Evolutionary conservation across 78 protist species (phyloP).

Genomic region (Fonticula alba): DNA sequence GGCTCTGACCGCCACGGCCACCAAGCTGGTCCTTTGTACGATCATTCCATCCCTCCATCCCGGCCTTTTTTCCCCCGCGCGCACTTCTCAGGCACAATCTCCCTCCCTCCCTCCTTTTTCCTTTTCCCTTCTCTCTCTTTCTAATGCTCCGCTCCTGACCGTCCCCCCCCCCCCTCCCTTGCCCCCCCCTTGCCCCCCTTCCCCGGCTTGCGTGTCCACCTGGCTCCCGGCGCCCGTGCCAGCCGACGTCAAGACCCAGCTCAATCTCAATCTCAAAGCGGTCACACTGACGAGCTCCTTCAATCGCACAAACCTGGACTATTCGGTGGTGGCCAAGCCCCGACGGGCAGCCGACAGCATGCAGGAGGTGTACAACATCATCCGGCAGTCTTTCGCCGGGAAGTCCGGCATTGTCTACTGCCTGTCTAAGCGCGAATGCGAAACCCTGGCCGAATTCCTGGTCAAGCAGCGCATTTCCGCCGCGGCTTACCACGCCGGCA

Average conservation of each 20-base stretch:
- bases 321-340: slow-evolving; percentile 25
- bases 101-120: too few species aligned
- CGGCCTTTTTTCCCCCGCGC: too few species aligned
- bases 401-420: slow-evolving; percentile 86
- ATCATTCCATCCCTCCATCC: background rate
- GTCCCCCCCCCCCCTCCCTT: too few species aligned
- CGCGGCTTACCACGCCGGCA: slow-evolving; percentile 59
- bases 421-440: slow-evolving; percentile 54
- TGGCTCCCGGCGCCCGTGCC: slow-evolving; percentile 8
- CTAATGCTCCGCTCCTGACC: too few species aligned
- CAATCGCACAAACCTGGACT: slow-evolving; percentile 73
- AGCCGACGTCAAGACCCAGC: background rate
- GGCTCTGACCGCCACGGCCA: slow-evolving; percentile 75
- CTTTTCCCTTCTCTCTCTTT: too few species aligned
- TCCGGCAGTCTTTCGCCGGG: slow-evolving; percentile 8
- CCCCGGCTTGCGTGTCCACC: too few species aligned
- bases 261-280: background rate
- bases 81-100: too few species aligned
- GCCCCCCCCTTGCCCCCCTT: too few species aligned
- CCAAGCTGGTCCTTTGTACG: slow-evolving; percentile 8
- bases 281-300: slow-evolving; percentile 16
- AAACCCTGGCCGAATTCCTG: slow-evolving; percentile 35
- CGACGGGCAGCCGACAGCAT: background rate
- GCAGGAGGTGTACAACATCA: slow-evolving; percentile 22
- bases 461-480: slow-evolving; percentile 23